Base-by-base conservation (phyloP, 2,329 filamentous ascomycete genomes). In the Hypoxylon sp. region DNA sequence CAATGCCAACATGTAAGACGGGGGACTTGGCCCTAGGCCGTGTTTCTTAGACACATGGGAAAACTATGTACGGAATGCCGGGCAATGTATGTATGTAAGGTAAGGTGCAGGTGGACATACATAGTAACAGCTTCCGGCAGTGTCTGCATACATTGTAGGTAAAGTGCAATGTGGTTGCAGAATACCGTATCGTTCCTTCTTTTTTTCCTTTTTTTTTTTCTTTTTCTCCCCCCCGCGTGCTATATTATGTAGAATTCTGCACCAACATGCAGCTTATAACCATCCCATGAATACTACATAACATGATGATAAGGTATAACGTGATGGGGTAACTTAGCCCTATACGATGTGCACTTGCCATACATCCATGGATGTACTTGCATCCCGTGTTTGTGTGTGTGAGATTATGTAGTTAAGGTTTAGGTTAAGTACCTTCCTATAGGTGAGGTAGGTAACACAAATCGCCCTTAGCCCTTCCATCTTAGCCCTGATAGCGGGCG, bases 401-500 rank as follows among this genome's bases (percentile, higher is more conserved):
- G 14, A 24, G 37, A 13, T 46, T 35, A n/a, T n/a, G n/a, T n/a
- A 47, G 39, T 56, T 47, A 47, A 56, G 39, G 39, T 56, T 44
- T 44, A 11, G 14, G 8, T 44, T 10, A 44, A 10, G 39, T 22
- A 50, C 29, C 46, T 11, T n/a, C 11, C 14, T 24, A 22, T 58
- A 48, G 35, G 55, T 58, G 50, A 29, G 10, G 46, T 58, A 48
- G 35, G 55, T 58, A 58, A 17, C 55, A 50, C 55, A n/a, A 58
- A 8, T 39, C 44, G 42, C 55, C 44, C 19, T 26, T 24, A 46
- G 53, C 42, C 29, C 19, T 44, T 42, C 14, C 10, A 26, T 50
- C 47, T 33, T 50, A 50, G 54, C 35, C 42, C 11, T 47, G 39
- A 47, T 31, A 47, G 54, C 56, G 50, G 60, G 67, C 67, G 67